These are phyloP conservation scores for Tolypocladium album DNA, from an alignment of 2,329 filamentous ascomycete genomes.

Conservation along the genomic window DNA sequence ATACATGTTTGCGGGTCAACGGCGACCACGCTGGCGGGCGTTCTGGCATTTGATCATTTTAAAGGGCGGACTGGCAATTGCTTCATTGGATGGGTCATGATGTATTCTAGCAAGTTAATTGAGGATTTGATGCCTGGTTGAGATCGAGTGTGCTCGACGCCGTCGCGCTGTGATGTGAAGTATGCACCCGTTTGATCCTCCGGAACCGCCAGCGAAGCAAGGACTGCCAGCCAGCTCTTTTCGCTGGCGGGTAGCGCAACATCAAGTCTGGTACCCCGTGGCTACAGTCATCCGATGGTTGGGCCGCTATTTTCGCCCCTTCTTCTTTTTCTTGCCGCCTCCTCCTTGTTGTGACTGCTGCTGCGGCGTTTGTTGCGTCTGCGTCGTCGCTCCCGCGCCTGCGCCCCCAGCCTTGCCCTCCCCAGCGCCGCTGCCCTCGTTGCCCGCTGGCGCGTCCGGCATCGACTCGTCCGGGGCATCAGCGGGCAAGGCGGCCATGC, in stretches of 20 bases:
- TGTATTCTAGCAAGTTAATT: slow-evolving; percentile 5
- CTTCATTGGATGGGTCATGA: slow-evolving; percentile 9
- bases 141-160: background rate
- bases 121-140: background rate
- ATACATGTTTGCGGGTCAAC: background rate
- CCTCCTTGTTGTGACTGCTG: slow-evolving; percentile 14
- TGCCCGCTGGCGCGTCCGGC: slow-evolving; percentile 24
- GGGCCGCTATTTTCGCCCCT: slow-evolving; percentile 49
- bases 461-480: slow-evolving; percentile 30
- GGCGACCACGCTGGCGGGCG: background rate
- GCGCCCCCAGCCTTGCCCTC: slow-evolving; percentile 19
- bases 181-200: background rate
- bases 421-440: slow-evolving; percentile 1
- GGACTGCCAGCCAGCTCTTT: background rate
- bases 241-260: background rate
- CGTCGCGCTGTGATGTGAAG: background rate
- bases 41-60: slow-evolving; percentile 2
- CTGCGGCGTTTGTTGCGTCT: slow-evolving; percentile 13
- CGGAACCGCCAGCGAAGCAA: background rate
- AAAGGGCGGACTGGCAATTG: background rate
- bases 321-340: slow-evolving; percentile 57
- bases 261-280: background rate
- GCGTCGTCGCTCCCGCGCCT: slow-evolving; percentile 11
- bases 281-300: background rate
- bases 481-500: slow-evolving; percentile 46